These are phyloP conservation scores for Knufia petricola DNA, from an alignment of 2,329 filamentous ascomycete genomes.

Conservation along the genomic window DNA sequence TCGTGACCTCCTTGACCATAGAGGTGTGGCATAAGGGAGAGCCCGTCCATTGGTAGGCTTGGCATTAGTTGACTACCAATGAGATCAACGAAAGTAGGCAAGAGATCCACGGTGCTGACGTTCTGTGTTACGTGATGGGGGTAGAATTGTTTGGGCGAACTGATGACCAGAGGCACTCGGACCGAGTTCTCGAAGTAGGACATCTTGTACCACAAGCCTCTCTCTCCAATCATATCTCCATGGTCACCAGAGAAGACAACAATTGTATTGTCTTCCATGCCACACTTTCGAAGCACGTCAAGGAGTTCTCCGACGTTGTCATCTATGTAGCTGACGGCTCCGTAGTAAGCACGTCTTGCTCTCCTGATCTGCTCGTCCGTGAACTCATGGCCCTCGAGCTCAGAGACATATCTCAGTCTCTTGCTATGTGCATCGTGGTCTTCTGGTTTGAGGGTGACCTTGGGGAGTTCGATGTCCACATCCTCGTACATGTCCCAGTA, in stretches of 20 bases:
- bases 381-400: conserved; percentile 75
- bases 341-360: conserved; percentile 82
- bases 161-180: conserved; percentile 76
- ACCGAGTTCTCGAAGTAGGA: conserved; percentile 88
- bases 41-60: conserved; percentile 74
- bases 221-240: conserved; percentile 91
- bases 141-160: conserved; percentile 64
- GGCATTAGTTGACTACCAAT: conserved; percentile 60
- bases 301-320: conserved; percentile 81
- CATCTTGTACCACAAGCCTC: conserved; percentile 94
- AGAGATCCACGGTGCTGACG: conserved; percentile 81
- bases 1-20: conserved; percentile 53
- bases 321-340: conserved; percentile 86
- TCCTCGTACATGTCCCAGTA: conserved; percentile 89
- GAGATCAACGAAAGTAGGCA: conserved; percentile 79
- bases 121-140: conserved; percentile 71
- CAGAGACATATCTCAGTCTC: conserved; percentile 75
- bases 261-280: conserved; percentile 75
- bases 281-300: conserved; percentile 65
- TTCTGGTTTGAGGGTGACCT: conserved; percentile 60
- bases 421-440: conserved; percentile 80
- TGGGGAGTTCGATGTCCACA: conserved; percentile 76
- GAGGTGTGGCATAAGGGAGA: conserved; percentile 71
- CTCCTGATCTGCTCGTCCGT: conserved; percentile 76
- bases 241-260: conserved; percentile 90